Evolutionary conservation across 1,284 basidiomycete genomes (phyloP).

Genomic region (Caloboletus inedulis): DNA sequence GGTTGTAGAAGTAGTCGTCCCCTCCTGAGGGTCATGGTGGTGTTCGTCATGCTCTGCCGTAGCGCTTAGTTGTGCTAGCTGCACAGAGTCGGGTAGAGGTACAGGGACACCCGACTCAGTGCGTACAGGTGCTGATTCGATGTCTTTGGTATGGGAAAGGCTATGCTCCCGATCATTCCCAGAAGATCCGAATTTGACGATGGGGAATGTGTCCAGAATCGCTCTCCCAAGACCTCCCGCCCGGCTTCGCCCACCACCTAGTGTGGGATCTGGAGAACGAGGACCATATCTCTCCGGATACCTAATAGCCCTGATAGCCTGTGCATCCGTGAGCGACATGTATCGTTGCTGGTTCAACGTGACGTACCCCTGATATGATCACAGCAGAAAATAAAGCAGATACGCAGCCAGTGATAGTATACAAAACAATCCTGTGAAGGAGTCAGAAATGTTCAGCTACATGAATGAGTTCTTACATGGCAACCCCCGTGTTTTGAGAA

Average conservation of each 20-base stretch:
- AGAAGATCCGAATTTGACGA: slow-evolving; percentile 74
- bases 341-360: neutral
- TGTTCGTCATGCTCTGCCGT: neutral
- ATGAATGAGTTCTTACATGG: slow-evolving; percentile 50
- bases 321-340: slow-evolving; percentile 8
- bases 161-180: slow-evolving; percentile 9
- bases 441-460: slow-evolving; percentile 2
- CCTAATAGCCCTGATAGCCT: slow-evolving; percentile 80
- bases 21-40: neutral
- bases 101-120: neutral
- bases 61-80: slow-evolving; percentile 9
- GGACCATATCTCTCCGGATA: slow-evolving; percentile 92
- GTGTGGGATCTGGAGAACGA: slow-evolving; percentile 44
- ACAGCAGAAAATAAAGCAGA: slow-evolving; percentile 78
- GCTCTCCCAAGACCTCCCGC: slow-evolving; percentile 82
- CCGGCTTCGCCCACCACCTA: slow-evolving; percentile 61
- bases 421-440: slow-evolving; percentile 72
- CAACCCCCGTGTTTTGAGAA: slow-evolving; percentile 59
- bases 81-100: slow-evolving; percentile 10
- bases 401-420: slow-evolving; percentile 82
- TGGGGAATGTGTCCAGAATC: slow-evolving; percentile 90
- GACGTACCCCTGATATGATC: slow-evolving; percentile 74
- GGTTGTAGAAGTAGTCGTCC: neutral
- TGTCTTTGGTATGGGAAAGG: slow-evolving; percentile 30
- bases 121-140: slow-evolving; percentile 26